These are phyloP conservation scores for Byssothecium circinans DNA, from an alignment of 2,329 filamentous ascomycete genomes.

Conservation along the genomic window DNA sequence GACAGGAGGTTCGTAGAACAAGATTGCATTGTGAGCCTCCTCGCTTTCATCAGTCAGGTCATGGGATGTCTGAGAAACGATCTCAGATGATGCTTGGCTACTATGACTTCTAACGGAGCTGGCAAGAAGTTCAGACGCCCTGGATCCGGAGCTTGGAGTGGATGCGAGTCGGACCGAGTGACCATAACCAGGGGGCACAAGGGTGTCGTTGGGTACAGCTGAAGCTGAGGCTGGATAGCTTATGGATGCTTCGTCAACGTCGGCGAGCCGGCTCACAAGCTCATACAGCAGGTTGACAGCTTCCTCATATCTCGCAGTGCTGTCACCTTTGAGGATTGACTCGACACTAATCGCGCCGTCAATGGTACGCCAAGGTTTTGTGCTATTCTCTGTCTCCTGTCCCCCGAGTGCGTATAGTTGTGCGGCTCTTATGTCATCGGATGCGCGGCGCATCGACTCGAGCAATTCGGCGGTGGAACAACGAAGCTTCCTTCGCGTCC, in stretches of 20 bases:
- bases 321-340: not conserved
- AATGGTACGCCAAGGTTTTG: slow-evolving; percentile 1
- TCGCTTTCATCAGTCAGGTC: slow-evolving; percentile 1
- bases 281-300: slow-evolving; percentile 12
- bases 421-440: slow-evolving; percentile 4
- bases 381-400: slow-evolving; percentile 1
- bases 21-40: not conserved
- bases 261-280: slow-evolving; percentile 10
- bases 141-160: not conserved
- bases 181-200: no score
- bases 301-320: slow-evolving; percentile 2
- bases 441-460: slow-evolving; percentile 6
- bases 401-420: not conserved
- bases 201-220: no score
- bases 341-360: not conserved
- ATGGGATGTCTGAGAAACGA: not conserved
- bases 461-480: slow-evolving; percentile 12
- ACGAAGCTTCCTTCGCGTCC: slow-evolving; percentile 9
- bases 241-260: not conserved
- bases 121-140: not conserved
- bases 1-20: not conserved
- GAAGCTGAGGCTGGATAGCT: not conserved
- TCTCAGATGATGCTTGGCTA: slow-evolving; percentile 1
- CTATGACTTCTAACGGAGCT: not conserved
- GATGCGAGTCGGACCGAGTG: no score